Base-by-base conservation (phyloP, 768 basidiomycete species). In the Naematelia encephala region DNA sequence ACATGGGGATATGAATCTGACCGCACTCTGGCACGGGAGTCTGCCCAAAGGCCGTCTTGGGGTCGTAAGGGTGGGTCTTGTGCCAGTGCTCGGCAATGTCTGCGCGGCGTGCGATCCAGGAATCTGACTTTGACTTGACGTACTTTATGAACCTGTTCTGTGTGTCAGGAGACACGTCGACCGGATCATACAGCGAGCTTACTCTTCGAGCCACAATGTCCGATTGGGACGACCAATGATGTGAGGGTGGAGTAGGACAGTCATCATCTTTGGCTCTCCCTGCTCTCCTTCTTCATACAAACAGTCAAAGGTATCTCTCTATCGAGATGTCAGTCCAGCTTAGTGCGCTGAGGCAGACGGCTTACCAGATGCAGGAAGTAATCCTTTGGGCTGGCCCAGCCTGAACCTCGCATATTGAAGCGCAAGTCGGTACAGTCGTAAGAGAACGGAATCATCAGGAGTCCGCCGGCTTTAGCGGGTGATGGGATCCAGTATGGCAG, bases 171-270 rank as follows among this genome's bases (percentile, higher is more conserved):
- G 51, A 29, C n/a, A n/a, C n/a, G n/a, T n/a, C n/a, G n/a, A n/a
- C n/a, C n/a, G n/a, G n/a, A n/a, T n/a, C n/a, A n/a, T n/a, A n/a
- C n/a, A n/a, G n/a, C 13, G 11, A 13, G 53, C 59, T 61, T 43
- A 61, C 61, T 62, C 57, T 39, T 66, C 57, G 26, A 66, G 42
- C 60, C 54, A 62, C n/a, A 22, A 34, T 2, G 54, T 43, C 22
- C 64, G 46, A 22, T 42, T 42, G 1, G 53, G 48, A 16, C 63
- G 59, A 48, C 64, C 67, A 46, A 65, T 63, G 52, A 68, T 64
- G 49, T 67, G 69, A 22, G 67, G 69, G 58, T 66, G 67, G n/a
- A 64, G 61, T 22, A 59, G n/a, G 19, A 69, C 63, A 4, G 63
- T 63, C 67, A 54, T 57, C 64, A 66, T 66, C 55, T 66, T 66